Evolutionary conservation across 768 basidiomycete species (phyloP), one percentile per base, ranked within the genome.

Genomic region (Collybia sordida): DNA sequence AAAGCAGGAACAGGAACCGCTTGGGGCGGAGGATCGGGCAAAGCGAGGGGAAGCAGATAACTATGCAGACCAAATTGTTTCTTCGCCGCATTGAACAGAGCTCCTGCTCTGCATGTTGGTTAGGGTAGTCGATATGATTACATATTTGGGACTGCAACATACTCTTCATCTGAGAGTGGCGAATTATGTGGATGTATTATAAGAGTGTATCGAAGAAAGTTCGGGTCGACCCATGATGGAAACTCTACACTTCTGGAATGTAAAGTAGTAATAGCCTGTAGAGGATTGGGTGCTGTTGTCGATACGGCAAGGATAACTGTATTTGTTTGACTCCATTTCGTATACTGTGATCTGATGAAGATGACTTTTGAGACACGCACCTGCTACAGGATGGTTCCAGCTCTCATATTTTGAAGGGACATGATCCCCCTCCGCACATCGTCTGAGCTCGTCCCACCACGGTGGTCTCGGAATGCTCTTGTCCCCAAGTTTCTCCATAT

Each of bases 401-500:
- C 82, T 86, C 60, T 93, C 91, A 1, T 69, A 62, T 61, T 75
- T 84, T 27, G 80, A 81, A 8, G 91, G 91, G 8, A 85, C 72
- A 64, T 81, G 75, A 60, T 93, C 89, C 0, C 88, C 89, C 62
- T 93, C 86, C 1, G 79, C 75, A 64, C 91, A 93, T 9, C 82
- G 76, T 58, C 78, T 74, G 34, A 93, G 74, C 62, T 93, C 91
- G 54, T 90, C 86, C 91, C 91, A 93, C 91, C 91, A 93, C 1
- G 90, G 90, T 8, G 88, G 82, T 43, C 79, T 71, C 38, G 70
- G 47, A 1, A 58, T 42, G 36, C 78, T 69, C 31, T 64, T 69
- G 39, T 76, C 73, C 9, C 69, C 70, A 3, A 67, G 51, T 24
- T 66, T 72, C 51, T 88, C 82, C 38, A 84, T 61, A 59, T 88